A percentile compares a stretch with the other conserved stretches of the same genome.
Conservation (phyloP, 208 protist genomes). For the Crithidia expoeki region DNA sequence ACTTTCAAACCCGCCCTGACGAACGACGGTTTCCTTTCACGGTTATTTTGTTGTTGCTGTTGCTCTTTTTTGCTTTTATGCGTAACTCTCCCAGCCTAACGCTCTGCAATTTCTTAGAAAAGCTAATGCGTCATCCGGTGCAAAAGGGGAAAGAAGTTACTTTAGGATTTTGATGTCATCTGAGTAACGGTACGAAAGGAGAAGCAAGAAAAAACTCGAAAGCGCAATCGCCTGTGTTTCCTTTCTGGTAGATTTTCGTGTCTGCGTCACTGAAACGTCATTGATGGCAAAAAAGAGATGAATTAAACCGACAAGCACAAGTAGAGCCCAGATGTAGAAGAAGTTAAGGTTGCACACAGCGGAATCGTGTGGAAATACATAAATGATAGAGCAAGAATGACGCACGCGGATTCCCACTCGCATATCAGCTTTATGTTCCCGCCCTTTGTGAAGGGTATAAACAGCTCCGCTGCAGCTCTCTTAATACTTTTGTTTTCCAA, state of each 20-base stretch:
- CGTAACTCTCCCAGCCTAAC: conserved; percentile 2
- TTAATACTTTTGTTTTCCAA: neutral
- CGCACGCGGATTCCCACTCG: neutral
- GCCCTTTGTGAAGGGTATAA: neutral
- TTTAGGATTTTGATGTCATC: conserved; percentile 17
- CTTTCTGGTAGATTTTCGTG: neutral
- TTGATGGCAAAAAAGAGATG: too few relatives aligned
- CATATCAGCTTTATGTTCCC: neutral
- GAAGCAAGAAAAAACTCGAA: neutral
- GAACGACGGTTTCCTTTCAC: neutral
- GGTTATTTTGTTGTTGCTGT: neutral
- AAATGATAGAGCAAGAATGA: neutral
- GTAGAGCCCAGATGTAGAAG: too few relatives aligned
- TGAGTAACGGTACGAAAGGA: conserved; percentile 5
- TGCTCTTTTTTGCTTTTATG: neutral
- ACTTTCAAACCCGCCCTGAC: too few relatives aligned
- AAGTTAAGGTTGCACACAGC: too few relatives aligned
- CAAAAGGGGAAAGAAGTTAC: conserved; percentile 7
- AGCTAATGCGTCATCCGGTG: neutral
- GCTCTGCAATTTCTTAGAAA: conserved; percentile 6
- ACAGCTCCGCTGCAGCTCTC: neutral
- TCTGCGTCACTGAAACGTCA: too few relatives aligned
- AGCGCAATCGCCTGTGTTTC: neutral
- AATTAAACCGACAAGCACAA: too few relatives aligned
- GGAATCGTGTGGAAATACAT: neutral